Conservation (phyloP, 495 filamentous ascomycete species). For the Neurospora sp. region DNA sequence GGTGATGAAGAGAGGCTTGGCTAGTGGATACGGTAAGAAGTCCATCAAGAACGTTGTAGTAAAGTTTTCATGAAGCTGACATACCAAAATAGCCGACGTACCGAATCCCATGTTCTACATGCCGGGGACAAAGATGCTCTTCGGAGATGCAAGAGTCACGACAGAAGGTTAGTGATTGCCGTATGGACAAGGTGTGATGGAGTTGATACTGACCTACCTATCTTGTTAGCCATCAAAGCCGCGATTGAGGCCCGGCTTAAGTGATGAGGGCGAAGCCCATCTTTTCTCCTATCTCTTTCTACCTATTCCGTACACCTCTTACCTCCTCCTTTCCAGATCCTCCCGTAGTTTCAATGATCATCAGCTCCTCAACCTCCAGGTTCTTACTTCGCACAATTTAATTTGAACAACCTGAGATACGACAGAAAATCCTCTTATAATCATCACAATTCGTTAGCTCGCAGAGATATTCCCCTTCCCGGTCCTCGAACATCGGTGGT, state of each 20-base stretch:
- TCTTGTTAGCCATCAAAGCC: constrained; percentile 38
- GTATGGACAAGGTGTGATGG: neutral
- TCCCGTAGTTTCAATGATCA: neutral
- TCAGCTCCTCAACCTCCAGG: neutral
- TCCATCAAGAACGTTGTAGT: neutral
- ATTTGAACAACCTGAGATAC: neutral
- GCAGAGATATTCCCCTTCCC: neutral
- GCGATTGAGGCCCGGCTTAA: constrained; percentile 38
- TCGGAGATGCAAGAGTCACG: constrained; percentile 70
- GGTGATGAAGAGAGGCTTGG: constrained; percentile 79
- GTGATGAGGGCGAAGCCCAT: constrained; percentile 5
- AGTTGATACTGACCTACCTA: constrained; percentile 4
- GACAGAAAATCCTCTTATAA: neutral
- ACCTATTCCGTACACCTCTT: neutral
- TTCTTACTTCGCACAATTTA: neutral
- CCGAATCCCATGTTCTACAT: constrained; percentile 85
- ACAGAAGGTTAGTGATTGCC: constrained; percentile 53
- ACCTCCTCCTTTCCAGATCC: neutral
- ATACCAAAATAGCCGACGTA: constrained; percentile 51
- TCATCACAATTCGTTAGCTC: neutral
- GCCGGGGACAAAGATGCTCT: constrained; percentile 74
- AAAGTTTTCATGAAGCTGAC: constrained; percentile 1
- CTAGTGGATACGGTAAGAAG: constrained; percentile 62
- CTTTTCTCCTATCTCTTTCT: neutral
- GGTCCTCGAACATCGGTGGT: neutral